A percentile compares a stretch with the other conserved stretches of the same genome.
These are phyloP conservation scores for Trichoderma simmonsii DNA, from an alignment of 2,329 filamentous ascomycete species.

Conservation along the genomic window DNA sequence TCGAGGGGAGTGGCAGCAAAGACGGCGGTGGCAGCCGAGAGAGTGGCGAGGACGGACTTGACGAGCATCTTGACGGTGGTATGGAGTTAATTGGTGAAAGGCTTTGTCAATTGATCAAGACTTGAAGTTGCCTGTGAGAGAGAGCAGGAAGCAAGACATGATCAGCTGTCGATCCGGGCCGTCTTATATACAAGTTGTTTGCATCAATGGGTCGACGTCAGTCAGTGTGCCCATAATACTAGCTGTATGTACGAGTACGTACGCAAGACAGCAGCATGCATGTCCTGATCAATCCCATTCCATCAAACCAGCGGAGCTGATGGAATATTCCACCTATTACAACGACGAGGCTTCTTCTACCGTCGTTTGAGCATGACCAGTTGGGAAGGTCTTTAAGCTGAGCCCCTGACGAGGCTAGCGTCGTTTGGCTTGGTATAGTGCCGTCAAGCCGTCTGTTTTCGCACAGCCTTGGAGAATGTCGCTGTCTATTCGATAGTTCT, in stretches of 20 bases:
- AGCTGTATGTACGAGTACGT: not conserved
- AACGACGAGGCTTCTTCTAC: not conserved
- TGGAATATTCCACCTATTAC: constrained; percentile 17
- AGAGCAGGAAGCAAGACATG: not conserved
- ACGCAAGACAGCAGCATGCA: not conserved
- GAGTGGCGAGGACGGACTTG: constrained; percentile 16
- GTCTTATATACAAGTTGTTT: not conserved
- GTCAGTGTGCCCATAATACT: not conserved
- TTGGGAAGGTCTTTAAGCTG: constrained; percentile 1
- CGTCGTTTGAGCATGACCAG: constrained; percentile 10
- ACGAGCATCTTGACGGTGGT: constrained; percentile 12
- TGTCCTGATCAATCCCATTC: not conserved
- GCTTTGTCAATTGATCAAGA: not conserved
- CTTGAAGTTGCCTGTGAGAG: not conserved
- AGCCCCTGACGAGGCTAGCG: constrained; percentile 11
- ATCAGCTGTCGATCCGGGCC: constrained; percentile 1
- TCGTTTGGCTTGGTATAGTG: not conserved
- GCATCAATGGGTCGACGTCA: not conserved
- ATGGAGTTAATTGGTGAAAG: not conserved
- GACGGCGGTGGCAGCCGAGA: constrained; percentile 17
- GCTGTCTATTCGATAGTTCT: not conserved
- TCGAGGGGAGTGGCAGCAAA: constrained; percentile 21
- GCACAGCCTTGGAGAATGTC: not conserved
- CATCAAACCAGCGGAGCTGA: constrained; percentile 2
- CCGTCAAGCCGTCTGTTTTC: not conserved